A percentile compares a stretch with the other conserved stretches of the same genome.
Evolutionary conservation across 177 flowering plant genomes (phyloP).

Genomic region (Telopea speciosissima): DNA sequence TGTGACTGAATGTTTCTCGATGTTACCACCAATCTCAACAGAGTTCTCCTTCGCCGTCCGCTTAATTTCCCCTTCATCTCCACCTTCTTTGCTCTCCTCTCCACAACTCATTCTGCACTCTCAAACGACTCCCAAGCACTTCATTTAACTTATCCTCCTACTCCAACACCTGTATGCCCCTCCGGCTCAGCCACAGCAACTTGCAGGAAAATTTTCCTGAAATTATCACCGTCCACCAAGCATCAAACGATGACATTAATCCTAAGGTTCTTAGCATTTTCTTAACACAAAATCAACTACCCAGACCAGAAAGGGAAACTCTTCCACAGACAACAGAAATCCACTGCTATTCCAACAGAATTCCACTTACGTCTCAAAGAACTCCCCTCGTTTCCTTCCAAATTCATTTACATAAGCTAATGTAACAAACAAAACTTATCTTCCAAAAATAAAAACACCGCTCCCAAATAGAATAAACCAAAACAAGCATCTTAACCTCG

Average conservation of each 20-base stretch:
- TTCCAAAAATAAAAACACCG: too few species aligned
- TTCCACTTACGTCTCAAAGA: background rate
- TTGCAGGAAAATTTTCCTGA: background rate
- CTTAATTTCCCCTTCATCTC: background rate
- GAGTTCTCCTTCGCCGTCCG: constrained; percentile 10
- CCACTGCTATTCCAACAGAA: background rate
- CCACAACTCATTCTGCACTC: constrained; percentile 5
- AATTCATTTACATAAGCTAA: background rate
- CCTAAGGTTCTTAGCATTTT: background rate
- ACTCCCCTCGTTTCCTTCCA: background rate
- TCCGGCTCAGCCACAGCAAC: background rate
- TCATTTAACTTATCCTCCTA: constrained; percentile 24
- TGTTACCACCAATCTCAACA: constrained; percentile 7
- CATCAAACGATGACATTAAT: constrained; percentile 12
- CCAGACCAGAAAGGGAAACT: background rate
- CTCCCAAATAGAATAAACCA: too few species aligned
- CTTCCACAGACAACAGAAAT: background rate
- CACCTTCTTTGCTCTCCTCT: background rate
- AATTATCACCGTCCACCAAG: constrained; percentile 5
- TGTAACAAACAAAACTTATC: background rate
- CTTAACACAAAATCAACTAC: constrained; percentile 11
- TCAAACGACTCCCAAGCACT: constrained; percentile 31
- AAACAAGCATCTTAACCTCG: too few species aligned
- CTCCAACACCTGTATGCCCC: background rate
- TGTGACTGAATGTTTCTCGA: background rate